Evolutionary conservation across 1,284 basidiomycete genomes (phyloP).

Genomic region (Bondarzewia mesenterica): DNA sequence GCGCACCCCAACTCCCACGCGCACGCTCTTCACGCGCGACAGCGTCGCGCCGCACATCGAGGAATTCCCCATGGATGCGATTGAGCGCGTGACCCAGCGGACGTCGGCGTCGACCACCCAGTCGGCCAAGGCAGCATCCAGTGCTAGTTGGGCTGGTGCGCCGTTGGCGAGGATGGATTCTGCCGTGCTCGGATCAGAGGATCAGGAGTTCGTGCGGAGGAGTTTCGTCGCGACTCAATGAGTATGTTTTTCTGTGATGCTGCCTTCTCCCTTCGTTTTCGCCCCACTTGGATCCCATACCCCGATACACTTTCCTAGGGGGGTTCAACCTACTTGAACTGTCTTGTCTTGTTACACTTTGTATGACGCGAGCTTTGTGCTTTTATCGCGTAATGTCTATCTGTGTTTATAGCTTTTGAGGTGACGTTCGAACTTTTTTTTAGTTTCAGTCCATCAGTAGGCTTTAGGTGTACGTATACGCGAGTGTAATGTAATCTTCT

Average conservation of each 20-base stretch:
- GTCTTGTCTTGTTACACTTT: too few species aligned
- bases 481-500: too few species aligned
- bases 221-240: too few species aligned
- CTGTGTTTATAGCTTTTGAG: neutral
- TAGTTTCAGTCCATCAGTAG: too few species aligned
- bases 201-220: constrained; percentile 4
- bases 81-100: neutral
- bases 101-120: neutral
- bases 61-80: neutral
- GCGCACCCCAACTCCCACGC: constrained; percentile 15
- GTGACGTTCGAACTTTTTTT: neutral
- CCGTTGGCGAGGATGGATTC: constrained; percentile 3
- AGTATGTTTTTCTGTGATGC: too few species aligned
- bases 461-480: too few species aligned
- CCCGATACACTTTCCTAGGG: too few species aligned
- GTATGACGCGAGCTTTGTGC: neutral
- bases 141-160: too few species aligned
- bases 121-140: neutral
- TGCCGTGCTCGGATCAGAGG: constrained; percentile 4
- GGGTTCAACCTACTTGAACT: too few species aligned
- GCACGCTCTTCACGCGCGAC: constrained; percentile 13
- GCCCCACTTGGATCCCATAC: too few species aligned
- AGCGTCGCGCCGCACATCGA: constrained; percentile 17
- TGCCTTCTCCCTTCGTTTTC: too few species aligned
- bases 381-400: neutral